Conservation (phyloP, 768 basidiomycete species). For the Tricholomella constricta region DNA sequence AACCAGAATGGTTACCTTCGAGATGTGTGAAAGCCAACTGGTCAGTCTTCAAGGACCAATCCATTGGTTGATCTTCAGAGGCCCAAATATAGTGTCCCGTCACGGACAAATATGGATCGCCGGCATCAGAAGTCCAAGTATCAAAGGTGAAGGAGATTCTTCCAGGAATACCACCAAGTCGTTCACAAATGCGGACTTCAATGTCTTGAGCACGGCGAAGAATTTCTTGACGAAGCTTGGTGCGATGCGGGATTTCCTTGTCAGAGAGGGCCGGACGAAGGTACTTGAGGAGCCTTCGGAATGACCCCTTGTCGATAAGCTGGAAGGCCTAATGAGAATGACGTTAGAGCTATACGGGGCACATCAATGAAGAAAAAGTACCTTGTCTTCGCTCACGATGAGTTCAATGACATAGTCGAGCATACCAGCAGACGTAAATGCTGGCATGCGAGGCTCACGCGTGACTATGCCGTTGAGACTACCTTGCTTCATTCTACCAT, state of each 20-base stretch:
- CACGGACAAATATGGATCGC: constrained; percentile 3
- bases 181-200: background rate
- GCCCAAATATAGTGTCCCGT: constrained; percentile 9
- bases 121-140: constrained; percentile 1
- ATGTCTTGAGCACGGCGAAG: background rate
- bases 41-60: constrained; percentile 3
- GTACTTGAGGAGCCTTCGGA: no score
- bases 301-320: no score
- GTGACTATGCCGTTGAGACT: no score
- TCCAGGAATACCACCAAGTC: background rate
- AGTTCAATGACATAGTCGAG: no score
- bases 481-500: no score
- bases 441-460: no score
- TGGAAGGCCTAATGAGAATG: no score
- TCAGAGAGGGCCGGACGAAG: no score
- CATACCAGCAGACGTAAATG: no score
- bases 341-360: no score
- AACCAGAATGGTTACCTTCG: constrained; percentile 8
- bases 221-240: background rate
- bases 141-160: constrained; percentile 1
- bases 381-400: no score
- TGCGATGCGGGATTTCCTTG: background rate
- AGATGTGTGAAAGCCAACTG: constrained; percentile 2
- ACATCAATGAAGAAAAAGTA: no score
- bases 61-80: constrained; percentile 2